Percentiles rank a stretch among this genome's conserved stretches.
Conservation (phyloP, 2,329 filamentous ascomycete genomes). For the Pyrenophora teres region DNA sequence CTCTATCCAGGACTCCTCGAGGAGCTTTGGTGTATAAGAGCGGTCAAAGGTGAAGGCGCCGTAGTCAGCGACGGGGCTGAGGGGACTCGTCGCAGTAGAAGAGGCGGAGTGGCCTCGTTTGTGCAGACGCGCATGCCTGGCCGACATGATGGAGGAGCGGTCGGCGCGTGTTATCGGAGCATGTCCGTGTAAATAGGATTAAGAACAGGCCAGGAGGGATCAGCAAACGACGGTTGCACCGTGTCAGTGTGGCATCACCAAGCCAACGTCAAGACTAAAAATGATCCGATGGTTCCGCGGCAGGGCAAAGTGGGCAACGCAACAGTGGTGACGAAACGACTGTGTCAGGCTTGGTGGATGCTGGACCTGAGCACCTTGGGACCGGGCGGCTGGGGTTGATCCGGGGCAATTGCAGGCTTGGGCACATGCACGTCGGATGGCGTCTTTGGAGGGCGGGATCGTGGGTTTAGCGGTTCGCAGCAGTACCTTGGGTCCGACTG, state of each 20-base stretch:
- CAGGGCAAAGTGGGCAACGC: neutral
- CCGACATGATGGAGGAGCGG: conserved; percentile 14
- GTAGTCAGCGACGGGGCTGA: conserved; percentile 38
- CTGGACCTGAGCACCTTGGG: neutral
- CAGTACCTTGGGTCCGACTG: no score
- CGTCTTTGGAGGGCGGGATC: conserved; percentile 3
- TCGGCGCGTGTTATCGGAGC: conserved; percentile 14
- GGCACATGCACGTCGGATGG: neutral
- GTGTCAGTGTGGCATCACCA: conserved; percentile 10
- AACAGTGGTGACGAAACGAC: conserved; percentile 16
- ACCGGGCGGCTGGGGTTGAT: conserved; percentile 12
- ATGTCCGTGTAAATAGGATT: conserved; percentile 11
- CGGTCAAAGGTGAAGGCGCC: conserved; percentile 40
- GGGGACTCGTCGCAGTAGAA: conserved; percentile 43
- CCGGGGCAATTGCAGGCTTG: conserved; percentile 14
- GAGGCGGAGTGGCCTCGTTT: conserved; percentile 48
- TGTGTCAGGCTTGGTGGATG: conserved; percentile 4
- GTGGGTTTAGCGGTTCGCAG: conserved; percentile 1
- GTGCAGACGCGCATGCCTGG: conserved; percentile 45
- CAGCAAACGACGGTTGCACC: neutral
- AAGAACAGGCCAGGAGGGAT: neutral
- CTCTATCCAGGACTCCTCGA: conserved; percentile 43
- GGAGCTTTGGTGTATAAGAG: conserved; percentile 41
- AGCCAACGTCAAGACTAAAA: conserved; percentile 6
- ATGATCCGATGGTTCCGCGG: conserved; percentile 14